phyloP scores from a whole-genome alignment of 148 eudicot genomes.

The Chenopodium formosanum region DNA sequence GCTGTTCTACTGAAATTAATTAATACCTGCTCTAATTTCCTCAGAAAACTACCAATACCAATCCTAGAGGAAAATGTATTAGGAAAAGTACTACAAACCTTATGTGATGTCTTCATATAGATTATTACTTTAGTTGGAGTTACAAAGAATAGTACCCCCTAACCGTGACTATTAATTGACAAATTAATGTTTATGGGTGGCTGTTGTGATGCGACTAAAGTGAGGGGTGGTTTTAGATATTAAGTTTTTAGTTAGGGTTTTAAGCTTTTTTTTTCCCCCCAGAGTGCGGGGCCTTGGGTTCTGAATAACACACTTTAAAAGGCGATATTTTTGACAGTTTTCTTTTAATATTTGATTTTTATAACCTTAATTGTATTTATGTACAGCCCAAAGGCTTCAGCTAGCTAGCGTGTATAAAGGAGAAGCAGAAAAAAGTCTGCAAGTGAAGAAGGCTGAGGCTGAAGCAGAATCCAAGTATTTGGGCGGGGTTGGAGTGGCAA shows the following conservation, averaged over 20 bases:
- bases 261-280: too few relatives aligned
- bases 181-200: background rate
- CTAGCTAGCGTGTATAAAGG: constrained; percentile 97
- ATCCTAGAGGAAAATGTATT: background rate
- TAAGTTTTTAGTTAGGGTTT: too few relatives aligned
- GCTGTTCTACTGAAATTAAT: background rate
- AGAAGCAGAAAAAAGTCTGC: constrained; percentile 91
- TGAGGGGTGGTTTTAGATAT: background rate
- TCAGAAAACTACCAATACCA: background rate
- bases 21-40: background rate
- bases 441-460: constrained; percentile 86
- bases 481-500: constrained; percentile 96
- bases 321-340: background rate
- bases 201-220: background rate
- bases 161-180: background rate
- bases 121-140: too few relatives aligned
- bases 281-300: too few relatives aligned
- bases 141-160: too few relatives aligned
- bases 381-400: constrained; percentile 92
- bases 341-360: background rate
- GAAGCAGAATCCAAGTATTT: constrained; percentile 94
- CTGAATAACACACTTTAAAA: background rate
- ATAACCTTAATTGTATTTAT: background rate
- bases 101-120: background rate
- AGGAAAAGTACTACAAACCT: background rate